These are phyloP conservation scores for Erodium texanum DNA, from an alignment of 441 rosid genomes.

Conservation along the genomic window DNA sequence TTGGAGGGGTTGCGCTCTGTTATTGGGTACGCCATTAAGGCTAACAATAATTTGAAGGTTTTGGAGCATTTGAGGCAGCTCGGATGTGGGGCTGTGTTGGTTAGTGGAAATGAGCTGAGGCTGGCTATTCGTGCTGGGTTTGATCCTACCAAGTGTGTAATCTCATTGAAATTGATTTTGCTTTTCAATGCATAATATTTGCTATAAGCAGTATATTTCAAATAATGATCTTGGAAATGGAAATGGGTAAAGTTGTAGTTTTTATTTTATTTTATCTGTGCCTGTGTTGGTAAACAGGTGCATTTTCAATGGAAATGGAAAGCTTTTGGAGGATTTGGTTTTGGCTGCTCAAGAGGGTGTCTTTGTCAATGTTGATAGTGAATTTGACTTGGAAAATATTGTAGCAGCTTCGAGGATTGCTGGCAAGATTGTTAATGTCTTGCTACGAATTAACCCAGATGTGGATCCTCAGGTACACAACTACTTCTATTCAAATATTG, in stretches of 20 bases:
- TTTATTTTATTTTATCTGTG: conserved; percentile 10
- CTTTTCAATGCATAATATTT: no score
- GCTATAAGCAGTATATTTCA: no score
- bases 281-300: conserved; percentile 40
- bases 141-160: conserved; percentile 70
- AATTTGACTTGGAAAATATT: conserved; percentile 87
- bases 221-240: not conserved
- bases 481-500: not conserved
- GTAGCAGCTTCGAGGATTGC: conserved; percentile 76
- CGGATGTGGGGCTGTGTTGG: conserved; percentile 95
- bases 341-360: conserved; percentile 90
- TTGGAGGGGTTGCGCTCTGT: conserved; percentile 60
- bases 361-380: conserved; percentile 93
- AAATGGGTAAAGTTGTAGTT: conserved; percentile 4
- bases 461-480: conserved; percentile 89
- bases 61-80: conserved; percentile 79
- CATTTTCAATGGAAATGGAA: conserved; percentile 92
- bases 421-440: conserved; percentile 79
- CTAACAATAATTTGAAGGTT: conserved; percentile 82
- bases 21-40: conserved; percentile 90
- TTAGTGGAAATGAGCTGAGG: conserved; percentile 91
- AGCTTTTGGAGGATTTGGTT: conserved; percentile 84
- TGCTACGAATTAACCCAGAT: conserved; percentile 95
- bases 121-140: conserved; percentile 84
- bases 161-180: not conserved